Conservation (phyloP, 352 stramenopile genomes). For the Phytophthora tentaculata region DNA sequence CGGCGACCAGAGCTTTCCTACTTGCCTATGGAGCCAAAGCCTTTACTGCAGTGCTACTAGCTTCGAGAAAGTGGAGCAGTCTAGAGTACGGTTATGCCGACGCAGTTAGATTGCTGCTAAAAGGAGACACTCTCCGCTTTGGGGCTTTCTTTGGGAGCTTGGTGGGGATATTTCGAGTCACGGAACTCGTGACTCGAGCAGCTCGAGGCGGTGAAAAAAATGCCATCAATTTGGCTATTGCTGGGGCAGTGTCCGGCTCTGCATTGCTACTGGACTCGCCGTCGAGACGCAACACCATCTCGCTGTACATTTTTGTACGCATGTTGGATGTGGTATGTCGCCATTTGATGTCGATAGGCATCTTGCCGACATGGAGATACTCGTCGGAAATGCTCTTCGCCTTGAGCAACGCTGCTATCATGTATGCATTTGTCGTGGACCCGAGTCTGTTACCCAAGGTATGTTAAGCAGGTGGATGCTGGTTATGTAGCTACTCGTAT, state of each 20-base stretch:
- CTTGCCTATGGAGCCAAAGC: conserved; percentile 84
- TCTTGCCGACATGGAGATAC: conserved; percentile 64
- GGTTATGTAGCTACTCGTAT: too few species aligned
- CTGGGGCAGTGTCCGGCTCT: conserved; percentile 66
- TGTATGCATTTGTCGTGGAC: conserved; percentile 81
- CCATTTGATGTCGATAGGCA: conserved; percentile 60
- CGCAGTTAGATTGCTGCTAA: conserved; percentile 68
- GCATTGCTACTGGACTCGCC: conserved; percentile 77
- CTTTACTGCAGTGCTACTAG: conserved; percentile 80
- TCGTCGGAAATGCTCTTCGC: conserved; percentile 80
- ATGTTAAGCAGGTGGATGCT: too few species aligned
- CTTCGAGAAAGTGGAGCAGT: conserved; percentile 79
- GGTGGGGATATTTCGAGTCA: conserved; percentile 73
- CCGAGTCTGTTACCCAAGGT: conserved; percentile 79
- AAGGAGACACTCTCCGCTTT: conserved; percentile 77
- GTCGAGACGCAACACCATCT: conserved; percentile 68
- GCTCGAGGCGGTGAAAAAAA: conserved; percentile 55
- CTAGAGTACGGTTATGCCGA: conserved; percentile 83
- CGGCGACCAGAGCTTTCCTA: conserved; percentile 60
- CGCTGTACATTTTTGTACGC: conserved; percentile 87
- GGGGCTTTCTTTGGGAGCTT: conserved; percentile 79
- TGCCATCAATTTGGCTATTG: conserved; percentile 69
- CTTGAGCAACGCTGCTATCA: conserved; percentile 78
- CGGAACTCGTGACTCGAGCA: conserved; percentile 59
- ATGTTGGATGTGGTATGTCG: conserved; percentile 86